phyloP scores from a whole-genome alignment of 371 early-diverging fungal species.

The Mortierella polycephala region DNA sequence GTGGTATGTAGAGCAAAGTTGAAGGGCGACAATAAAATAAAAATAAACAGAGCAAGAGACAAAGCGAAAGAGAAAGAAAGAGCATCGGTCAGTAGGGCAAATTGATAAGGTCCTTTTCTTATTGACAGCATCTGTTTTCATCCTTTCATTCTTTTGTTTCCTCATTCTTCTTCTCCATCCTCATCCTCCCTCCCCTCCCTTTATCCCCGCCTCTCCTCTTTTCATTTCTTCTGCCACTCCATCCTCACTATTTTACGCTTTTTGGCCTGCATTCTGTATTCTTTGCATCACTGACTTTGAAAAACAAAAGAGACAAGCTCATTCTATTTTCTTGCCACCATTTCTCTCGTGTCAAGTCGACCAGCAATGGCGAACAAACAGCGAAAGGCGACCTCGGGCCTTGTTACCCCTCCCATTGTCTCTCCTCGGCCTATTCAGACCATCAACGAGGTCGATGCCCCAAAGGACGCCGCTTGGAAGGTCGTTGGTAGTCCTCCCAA shows the following conservation, averaged over 20 bases:
- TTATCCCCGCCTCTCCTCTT: not conserved
- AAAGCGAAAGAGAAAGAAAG: not conserved
- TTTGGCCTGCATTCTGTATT: too few relatives aligned
- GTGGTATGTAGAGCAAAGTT: not conserved
- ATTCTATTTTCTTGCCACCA: too few relatives aligned
- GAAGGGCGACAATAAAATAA: not conserved
- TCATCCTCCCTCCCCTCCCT: not conserved
- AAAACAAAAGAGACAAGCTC: not conserved
- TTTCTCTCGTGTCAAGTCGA: not conserved
- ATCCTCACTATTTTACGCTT: too few relatives aligned
- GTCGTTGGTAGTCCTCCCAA: conserved; percentile 49
- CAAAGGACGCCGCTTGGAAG: conserved; percentile 28
- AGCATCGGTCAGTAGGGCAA: too few relatives aligned
- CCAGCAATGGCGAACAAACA: conserved; percentile 24
- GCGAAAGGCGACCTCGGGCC: conserved; percentile 25
- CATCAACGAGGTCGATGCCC: conserved; percentile 14
- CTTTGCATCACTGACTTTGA: too few relatives aligned
- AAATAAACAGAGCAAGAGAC: not conserved
- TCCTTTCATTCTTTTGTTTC: not conserved
- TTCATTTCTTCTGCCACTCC: not conserved
- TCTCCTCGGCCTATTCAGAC: conserved; percentile 49
- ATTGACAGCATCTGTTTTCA: not conserved
- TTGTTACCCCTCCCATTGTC: conserved; percentile 46
- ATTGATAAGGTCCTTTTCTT: too few relatives aligned
- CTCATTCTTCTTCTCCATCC: not conserved